Evolutionary conservation across 768 basidiomycete genomes (phyloP), one percentile per base, ranked within the genome.

Genomic region (Rhizopogon roseolus): DNA sequence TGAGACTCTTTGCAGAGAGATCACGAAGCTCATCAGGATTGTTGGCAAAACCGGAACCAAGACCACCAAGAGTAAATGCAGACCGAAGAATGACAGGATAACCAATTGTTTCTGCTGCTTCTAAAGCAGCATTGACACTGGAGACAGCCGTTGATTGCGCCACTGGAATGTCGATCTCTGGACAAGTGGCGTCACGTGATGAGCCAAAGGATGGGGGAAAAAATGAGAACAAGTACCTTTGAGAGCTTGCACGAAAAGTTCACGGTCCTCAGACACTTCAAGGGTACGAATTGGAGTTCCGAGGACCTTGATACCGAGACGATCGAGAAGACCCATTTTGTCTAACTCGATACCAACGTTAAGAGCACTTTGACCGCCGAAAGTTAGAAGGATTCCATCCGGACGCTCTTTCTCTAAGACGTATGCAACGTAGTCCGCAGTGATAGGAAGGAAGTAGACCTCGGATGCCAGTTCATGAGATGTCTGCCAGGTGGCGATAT

Each of bases 401-500:
- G 97, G 97, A 8, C 94, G 81, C 74, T 98, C 97, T 74, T 96
- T 97, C 76, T 99, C 97, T 68, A 98, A 77, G 27, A 99, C 93
- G 66, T 98, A 98, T 57, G 97, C 96, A 58, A 99, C 97, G 71
- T 98, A 98, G 71, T 98, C 97, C 49, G 91, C 74, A 0, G 97
- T 98, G 64, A 99, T 84, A 44, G 97, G 97, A 36, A 99, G 73
- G 75, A 98, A 99, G 75, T 98, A 99, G 61, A 98, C 93, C 68
- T 98, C 92, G 1, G 88, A 88, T 28, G 97, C 97, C 58, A 99
- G 79, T 69, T 98, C 86, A 67, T 99, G 97, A 7, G 95, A 98
- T 1, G 97, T 98, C 73, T 99, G 97, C 88, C 96, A 98, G 29
- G 97, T 98, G 41, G 97, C 96, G 59, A 98, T 98, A 67, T 99